Evolutionary conservation across 1,284 basidiomycete genomes (phyloP).

Genomic region (Apiotrichum montevideense): DNA sequence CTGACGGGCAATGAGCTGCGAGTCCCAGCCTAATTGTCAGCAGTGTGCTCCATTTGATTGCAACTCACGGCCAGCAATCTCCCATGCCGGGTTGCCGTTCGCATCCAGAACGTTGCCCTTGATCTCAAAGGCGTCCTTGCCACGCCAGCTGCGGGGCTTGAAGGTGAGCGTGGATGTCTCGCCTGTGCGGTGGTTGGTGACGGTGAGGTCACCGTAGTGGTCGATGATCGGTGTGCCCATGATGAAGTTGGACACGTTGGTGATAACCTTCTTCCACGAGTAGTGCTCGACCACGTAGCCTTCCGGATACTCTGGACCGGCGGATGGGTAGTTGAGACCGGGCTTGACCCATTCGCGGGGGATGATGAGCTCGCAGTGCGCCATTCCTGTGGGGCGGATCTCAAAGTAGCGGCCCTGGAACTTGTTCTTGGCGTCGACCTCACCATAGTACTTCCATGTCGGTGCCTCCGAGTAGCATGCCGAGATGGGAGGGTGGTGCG

Average conservation of each 20-base stretch:
- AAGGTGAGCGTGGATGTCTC: constrained; percentile 86
- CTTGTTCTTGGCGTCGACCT: constrained; percentile 73
- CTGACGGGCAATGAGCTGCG: constrained; percentile 80
- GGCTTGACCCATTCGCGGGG: constrained; percentile 56
- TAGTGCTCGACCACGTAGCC: constrained; percentile 44
- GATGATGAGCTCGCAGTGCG: constrained; percentile 78
- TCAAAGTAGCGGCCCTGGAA: constrained; percentile 96
- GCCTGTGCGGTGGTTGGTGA: constrained; percentile 86
- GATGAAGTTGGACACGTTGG: constrained; percentile 88
- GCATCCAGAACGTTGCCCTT: constrained; percentile 73
- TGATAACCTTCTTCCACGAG: constrained; percentile 70
- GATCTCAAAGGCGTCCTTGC: constrained; percentile 86
- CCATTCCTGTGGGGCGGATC: constrained; percentile 89
- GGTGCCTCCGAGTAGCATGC: constrained; percentile 92
- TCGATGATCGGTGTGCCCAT: constrained; percentile 90
- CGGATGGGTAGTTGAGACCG: constrained; percentile 38
- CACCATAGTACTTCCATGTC: constrained; percentile 85
- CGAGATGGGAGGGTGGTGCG: constrained; percentile 95
- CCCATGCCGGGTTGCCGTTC: constrained; percentile 64
- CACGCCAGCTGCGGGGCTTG: constrained; percentile 92
- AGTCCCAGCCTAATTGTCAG: constrained; percentile 66
- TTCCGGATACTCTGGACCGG: constrained; percentile 35
- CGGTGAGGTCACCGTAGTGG: constrained; percentile 91
- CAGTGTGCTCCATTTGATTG: no score
- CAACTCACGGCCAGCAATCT: constrained; percentile 72